phyloP scores from a whole-genome alignment of 768 basidiomycete genomes.

The Trametes elegans region DNA sequence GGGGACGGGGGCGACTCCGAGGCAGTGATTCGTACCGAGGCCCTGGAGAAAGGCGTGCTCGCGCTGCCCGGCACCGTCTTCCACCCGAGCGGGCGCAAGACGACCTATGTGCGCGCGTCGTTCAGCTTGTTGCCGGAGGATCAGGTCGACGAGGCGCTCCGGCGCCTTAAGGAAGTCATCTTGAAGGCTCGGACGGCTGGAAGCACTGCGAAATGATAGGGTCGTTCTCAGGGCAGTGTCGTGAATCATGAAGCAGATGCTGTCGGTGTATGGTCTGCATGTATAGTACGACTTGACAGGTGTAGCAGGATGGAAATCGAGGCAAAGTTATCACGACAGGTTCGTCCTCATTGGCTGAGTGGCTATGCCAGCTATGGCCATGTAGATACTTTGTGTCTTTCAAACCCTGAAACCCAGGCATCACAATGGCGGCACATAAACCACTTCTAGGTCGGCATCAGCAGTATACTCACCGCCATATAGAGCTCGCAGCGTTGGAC shows the following conservation, averaged over 20 bases:
- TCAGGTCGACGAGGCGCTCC: constrained; percentile 73
- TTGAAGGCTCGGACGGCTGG: constrained; percentile 20
- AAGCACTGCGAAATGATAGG: not conserved
- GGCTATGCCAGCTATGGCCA: too few relatives aligned
- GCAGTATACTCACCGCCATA: too few relatives aligned
- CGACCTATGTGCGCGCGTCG: constrained; percentile 76
- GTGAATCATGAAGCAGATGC: too few relatives aligned
- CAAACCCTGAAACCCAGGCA: too few relatives aligned
- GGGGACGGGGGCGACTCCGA: constrained; percentile 62
- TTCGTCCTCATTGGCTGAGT: too few relatives aligned
- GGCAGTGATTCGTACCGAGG: constrained; percentile 67
- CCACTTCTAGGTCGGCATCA: too few relatives aligned
- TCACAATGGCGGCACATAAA: too few relatives aligned
- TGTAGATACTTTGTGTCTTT: too few relatives aligned
- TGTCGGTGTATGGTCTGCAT: not conserved
- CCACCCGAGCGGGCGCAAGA: constrained; percentile 66
- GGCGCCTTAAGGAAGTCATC: constrained; percentile 44
- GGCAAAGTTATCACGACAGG: too few relatives aligned
- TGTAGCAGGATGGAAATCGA: too few relatives aligned
- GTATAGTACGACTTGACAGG: too few relatives aligned
- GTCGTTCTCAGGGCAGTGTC: not conserved
- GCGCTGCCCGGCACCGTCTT: constrained; percentile 86
- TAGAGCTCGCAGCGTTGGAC: too few relatives aligned
- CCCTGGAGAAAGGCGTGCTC: constrained; percentile 80
- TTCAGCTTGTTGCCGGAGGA: constrained; percentile 70